Conservation (phyloP, 2,329 filamentous ascomycete genomes). For the Aureobasidium melanogenum region DNA sequence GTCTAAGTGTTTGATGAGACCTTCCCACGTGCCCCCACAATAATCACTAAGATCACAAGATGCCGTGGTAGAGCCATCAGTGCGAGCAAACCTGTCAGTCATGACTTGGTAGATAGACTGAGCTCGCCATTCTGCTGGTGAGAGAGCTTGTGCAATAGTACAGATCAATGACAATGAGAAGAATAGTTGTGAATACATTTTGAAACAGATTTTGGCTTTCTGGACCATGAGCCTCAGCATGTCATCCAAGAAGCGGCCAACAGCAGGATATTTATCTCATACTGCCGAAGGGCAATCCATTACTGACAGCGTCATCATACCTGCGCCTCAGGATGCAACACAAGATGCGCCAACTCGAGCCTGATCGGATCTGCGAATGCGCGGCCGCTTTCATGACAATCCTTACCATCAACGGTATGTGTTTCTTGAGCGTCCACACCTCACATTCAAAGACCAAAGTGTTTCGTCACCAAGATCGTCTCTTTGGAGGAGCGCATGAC, state of each 20-base stretch:
- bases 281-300: neutral
- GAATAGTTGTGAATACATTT: neutral
- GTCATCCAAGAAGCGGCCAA: neutral
- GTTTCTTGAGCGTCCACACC: neutral
- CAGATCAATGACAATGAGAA: neutral
- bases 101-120: conserved; percentile 35
- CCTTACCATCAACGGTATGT: neutral
- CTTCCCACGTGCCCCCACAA: conserved; percentile 55
- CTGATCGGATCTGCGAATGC: neutral
- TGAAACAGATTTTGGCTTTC: neutral
- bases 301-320: neutral
- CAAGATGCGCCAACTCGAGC: neutral
- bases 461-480: neutral
- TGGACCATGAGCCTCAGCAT: neutral
- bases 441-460: neutral
- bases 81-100: conserved; percentile 33
- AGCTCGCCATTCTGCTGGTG: conserved; percentile 29
- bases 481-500: neutral
- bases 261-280: neutral
- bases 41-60: conserved; percentile 33
- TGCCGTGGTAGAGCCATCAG: conserved; percentile 30
- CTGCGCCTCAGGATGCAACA: neutral
- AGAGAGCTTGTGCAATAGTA: neutral
- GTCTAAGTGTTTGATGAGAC: conserved; percentile 50
- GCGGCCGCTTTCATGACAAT: neutral